Evolutionary conservation across 2,329 filamentous ascomycete species (phyloP), one percentile per base, ranked within the genome.

Genomic region (Pyrenochaeta sp.): DNA sequence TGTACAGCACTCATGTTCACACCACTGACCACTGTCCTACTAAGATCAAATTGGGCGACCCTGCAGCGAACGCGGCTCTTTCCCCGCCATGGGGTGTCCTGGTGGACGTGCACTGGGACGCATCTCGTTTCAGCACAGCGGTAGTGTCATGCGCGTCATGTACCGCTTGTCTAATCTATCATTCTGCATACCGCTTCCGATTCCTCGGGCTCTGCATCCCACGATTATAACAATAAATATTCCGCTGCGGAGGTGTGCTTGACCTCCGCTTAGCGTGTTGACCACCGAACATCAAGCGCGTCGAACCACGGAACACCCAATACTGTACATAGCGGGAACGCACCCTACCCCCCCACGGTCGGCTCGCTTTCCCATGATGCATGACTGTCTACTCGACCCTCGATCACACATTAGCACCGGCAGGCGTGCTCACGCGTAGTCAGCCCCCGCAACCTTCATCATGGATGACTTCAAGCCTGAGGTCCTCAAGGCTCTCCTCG

Each of bases 401-500:
- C 49, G 49, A 59, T 35, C 37, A 58, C 51, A 47, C 29, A 57
- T 32, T 44, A 59, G 47, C 42, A 63, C 48, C 59, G 52, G 21
- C 45, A 37, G 51, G 42, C 44, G 53, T 52, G 35, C 46, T 53
- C 51, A 57, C 60, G 56, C 57, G 44, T 59, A 57, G 49, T 65
- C 56, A 66, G 50, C 59, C 56, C n/a, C 62, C 43, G 27, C 54
- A 23, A 40, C 27, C 27, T 45, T 17, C 51, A 59, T 39, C 58
- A 75, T 75, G 73, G 73, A 75, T 61, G 73, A 75, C 58, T 75
- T 75, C 65, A 75, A 73, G 63, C 73, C 72, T 17, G 73, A 75
- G 66, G 69, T 75, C 42, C 64, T 74, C 37, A 74, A 72, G 56
- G 73, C 73, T 55, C 71, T 75, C 57, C 66, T 75, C 40, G 73